These are phyloP conservation scores for Euphrasia confusa DNA, from an alignment of 257 asterid genomes.

Conservation along the genomic window DNA sequence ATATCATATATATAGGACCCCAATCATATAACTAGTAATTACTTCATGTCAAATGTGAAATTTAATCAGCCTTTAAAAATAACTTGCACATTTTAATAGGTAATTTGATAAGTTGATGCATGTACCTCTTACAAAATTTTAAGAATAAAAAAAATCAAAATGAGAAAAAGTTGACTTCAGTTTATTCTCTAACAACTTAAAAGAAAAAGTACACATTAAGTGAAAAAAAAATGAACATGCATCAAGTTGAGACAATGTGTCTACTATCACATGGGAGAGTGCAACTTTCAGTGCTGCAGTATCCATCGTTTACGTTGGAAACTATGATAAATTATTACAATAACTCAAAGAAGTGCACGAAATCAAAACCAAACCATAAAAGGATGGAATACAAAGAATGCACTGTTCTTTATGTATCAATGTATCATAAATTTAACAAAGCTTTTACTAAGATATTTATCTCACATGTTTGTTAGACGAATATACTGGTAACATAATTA, in stretches of 20 bases:
- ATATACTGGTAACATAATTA: not conserved
- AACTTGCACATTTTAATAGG: not conserved
- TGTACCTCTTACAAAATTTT: not conserved
- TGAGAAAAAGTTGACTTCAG: not conserved
- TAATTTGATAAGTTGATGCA: not conserved
- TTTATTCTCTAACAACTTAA: not conserved
- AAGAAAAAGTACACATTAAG: not conserved
- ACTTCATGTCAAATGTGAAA: not conserved
- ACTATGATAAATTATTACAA: not conserved
- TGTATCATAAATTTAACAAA: not conserved
- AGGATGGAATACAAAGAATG: not conserved
- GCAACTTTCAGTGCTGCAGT: not conserved
- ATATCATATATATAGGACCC: not conserved
- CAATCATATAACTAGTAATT: conserved; percentile 14
- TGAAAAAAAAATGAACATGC: too few species aligned
- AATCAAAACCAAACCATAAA: not conserved
- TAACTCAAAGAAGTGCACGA: not conserved
- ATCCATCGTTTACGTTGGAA: not conserved
- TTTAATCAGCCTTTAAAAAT: not conserved
- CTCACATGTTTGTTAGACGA: not conserved
- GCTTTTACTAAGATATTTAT: not conserved
- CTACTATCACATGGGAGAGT: not conserved
- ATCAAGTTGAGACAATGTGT: not conserved
- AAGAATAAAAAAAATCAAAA: not conserved
- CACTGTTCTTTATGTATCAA: not conserved